Evolutionary conservation across 257 asterid species (phyloP), one percentile per base, ranked within the genome.

Genomic region (Scutellaria galericulata): DNA sequence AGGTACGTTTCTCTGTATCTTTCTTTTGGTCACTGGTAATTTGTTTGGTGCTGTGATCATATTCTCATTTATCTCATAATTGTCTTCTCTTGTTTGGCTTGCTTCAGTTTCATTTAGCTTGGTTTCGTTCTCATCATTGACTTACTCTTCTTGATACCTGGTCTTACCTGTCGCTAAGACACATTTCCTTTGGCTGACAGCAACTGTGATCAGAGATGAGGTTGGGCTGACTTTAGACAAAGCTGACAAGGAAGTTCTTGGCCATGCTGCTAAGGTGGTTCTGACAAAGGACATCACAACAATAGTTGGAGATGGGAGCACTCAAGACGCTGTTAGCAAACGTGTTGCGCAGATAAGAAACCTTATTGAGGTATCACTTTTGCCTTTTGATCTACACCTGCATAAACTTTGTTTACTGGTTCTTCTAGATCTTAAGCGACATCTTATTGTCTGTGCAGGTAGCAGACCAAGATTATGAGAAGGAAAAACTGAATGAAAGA

Each of bases 301-400:
- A 31, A 92, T 92, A 56, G 97, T 95, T 81, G 98, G 99, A 59
- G 98, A 95, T 79, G 99, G 99, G 50, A 91, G 97, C 80, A 88
- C 95, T 22, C 97, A 92, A 77, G 98, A 92, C 9, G 98, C 86
- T 40, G 93, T 95, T 14, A 83, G 65, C 63, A 95, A 90, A 71
- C 97, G 97, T 55, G 98, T 90, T 78, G 83, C 84, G 5, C 98
- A 91, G 78, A 95, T 95, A 6, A 89, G 57, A 76, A 91, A 94
- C 73, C 96, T 94, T 51, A 86, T 94, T 57, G 98, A 90, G 90
- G 98, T 93, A 40, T 14, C 82, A 56, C 53, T 63, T 63, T 45
- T 39, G 55, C 70, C 47, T 74, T 18, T 31, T 11, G 24, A 37
- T 5, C 50, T 51, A 7, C 31, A 39, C 37, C 37, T 31, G 37